These are phyloP conservation scores for Tolypocladium tropicale DNA, from an alignment of 2,329 filamentous ascomycete genomes.

Conservation along the genomic window DNA sequence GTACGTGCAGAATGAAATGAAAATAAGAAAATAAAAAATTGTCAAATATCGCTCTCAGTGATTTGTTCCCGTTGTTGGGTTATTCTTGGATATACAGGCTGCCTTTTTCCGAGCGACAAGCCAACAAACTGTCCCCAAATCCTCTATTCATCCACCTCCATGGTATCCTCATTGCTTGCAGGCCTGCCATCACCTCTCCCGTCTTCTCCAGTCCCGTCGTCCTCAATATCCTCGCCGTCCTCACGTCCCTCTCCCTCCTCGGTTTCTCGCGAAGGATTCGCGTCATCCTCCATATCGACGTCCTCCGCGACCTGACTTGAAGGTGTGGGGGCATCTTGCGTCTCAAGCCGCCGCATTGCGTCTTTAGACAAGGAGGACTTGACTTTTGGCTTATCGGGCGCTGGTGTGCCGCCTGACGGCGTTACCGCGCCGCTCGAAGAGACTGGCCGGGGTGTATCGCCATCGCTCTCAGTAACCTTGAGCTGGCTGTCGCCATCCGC, in stretches of 20 bases:
- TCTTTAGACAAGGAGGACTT: conserved; percentile 3
- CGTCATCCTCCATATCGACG: conserved; percentile 45
- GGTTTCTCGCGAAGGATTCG: conserved; percentile 21
- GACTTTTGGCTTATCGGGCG: conserved; percentile 11
- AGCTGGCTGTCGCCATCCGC: conserved; percentile 29
- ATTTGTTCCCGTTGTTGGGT: not conserved
- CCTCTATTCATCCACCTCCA: conserved; percentile 48
- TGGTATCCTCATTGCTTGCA: conserved; percentile 42
- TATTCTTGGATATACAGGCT: not conserved
- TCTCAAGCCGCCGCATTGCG: conserved; percentile 3
- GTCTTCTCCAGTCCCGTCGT: conserved; percentile 18
- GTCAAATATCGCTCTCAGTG: not conserved
- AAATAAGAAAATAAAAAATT: not conserved
- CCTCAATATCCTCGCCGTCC: conserved; percentile 23
- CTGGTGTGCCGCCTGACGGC: conserved; percentile 19
- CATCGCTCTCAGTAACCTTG: conserved; percentile 17
- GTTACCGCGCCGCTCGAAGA: conserved; percentile 20
- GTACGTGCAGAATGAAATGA: too few species aligned
- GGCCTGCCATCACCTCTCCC: conserved; percentile 23
- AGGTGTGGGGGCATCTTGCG: conserved; percentile 11
- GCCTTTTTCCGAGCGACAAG: not conserved
- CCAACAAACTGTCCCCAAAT: not conserved
- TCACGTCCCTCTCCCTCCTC: conserved; percentile 25
- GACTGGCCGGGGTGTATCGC: conserved; percentile 14
- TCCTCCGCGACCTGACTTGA: conserved; percentile 21